Percentiles rank a stretch among this genome's conserved stretches.
These are phyloP conservation scores for Grosmannia huntii DNA, from an alignment of 2,329 filamentous ascomycete genomes.

Conservation along the genomic window DNA sequence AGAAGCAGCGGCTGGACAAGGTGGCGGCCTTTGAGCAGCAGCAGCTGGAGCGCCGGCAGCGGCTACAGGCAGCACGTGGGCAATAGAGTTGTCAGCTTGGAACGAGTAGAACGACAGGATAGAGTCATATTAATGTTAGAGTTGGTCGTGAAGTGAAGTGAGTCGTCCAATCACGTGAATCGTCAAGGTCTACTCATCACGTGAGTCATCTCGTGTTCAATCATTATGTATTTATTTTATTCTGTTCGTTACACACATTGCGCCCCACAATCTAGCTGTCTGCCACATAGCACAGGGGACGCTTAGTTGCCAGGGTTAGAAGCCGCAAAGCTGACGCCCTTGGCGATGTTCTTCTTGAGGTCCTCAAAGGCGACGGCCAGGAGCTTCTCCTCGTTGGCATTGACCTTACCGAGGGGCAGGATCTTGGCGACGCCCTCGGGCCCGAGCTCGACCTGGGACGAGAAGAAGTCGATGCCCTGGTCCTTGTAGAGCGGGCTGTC, in stretches of 20 bases:
- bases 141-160: no score
- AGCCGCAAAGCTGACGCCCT: conserved; percentile 57
- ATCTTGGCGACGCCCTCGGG: conserved; percentile 94
- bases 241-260: neutral
- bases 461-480: conserved; percentile 95
- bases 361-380: conserved; percentile 74
- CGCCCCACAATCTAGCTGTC: neutral
- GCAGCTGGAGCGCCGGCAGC: neutral
- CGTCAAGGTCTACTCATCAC: no score
- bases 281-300: no score
- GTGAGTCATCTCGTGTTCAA: neutral
- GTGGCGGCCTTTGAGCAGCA: conserved; percentile 44
- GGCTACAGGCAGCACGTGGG: neutral
- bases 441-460: conserved; percentile 88
- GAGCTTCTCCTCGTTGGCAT: conserved; percentile 77
- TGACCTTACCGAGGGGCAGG: conserved; percentile 71
- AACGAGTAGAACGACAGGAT: no score
- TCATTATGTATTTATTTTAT: neutral
- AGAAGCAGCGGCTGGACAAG: conserved; percentile 39
- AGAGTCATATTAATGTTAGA: no score
- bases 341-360: conserved; percentile 90
- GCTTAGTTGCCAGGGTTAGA: conserved; percentile 48
- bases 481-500: conserved; percentile 98
- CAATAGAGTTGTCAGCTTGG: no score
- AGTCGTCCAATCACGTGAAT: no score